Percentiles rank a stretch among this genome's conserved stretches.
Conservation (phyloP, 2,329 filamentous ascomycete species). For the Sporothrix luriei region DNA sequence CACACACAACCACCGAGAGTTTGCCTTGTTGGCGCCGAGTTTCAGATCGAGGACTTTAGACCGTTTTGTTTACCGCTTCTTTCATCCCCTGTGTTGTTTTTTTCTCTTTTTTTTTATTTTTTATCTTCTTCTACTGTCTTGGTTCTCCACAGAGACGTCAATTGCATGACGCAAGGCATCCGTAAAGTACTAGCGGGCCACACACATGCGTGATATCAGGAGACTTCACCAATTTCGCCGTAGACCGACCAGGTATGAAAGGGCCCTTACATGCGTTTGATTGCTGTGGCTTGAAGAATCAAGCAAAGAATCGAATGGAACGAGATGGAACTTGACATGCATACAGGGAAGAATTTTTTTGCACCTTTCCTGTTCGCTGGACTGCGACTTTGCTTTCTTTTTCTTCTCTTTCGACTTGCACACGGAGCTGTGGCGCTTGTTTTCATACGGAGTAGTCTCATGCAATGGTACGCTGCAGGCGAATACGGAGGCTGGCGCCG, state of each 20-base stretch:
- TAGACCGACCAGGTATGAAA: background rate
- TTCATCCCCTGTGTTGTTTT: background rate
- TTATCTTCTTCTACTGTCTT: background rate
- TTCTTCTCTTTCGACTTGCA: background rate
- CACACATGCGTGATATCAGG: background rate
- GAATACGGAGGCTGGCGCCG: constrained; percentile 7
- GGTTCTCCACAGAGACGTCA: background rate
- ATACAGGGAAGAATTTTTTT: background rate
- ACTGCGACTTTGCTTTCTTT: background rate
- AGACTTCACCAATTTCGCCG: background rate
- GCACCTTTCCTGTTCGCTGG: background rate
- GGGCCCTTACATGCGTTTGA: constrained; percentile 6
- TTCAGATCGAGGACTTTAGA: background rate
- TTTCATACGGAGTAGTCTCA: constrained; percentile 12
- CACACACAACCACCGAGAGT: background rate
- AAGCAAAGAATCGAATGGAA: constrained; percentile 11
- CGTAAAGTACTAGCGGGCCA: background rate
- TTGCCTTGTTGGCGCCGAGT: constrained; percentile 10
- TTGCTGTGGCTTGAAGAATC: constrained; percentile 19
- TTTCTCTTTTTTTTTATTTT: background rate
- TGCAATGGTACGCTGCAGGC: constrained; percentile 27
- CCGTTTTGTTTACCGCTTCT: constrained; percentile 22
- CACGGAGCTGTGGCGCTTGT: constrained; percentile 10
- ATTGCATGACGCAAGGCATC: background rate
- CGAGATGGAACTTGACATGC: background rate